Evolutionary conservation across 2,329 filamentous ascomycete genomes (phyloP), one percentile per base, ranked within the genome.

Genomic region (Ophiostoma himal-ulmi): DNA sequence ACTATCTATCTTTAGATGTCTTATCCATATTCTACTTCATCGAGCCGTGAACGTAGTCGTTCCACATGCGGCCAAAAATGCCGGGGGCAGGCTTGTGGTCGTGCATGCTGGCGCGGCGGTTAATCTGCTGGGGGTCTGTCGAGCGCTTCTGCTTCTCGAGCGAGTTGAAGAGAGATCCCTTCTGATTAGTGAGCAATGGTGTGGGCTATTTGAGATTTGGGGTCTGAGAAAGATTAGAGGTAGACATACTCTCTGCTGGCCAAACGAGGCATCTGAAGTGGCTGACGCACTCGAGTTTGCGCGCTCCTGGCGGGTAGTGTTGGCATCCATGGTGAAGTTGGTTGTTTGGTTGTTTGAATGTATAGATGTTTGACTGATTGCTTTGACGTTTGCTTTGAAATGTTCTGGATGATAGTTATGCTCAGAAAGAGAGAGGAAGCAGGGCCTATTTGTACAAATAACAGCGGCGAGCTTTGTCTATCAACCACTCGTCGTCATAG

Each of bases 1-100:
- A 60, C 10, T 60, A 26, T 22, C 30, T 62, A 34, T 62, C n/a
- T 4, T 34, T 62, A 11, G 3, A n/a, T 65, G 20, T 26, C n/a
- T 1, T 7, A 6, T 48, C 5, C 8, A 4, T 1, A 34, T n/a
- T 10, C 41, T 64, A 67, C 22, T 70, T 65, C 66, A 41, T 48
- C n/a, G 65, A 17, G 39, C 70, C 68, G 57, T 71, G 39, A 20
- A 71, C 83, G 69, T 77, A 88, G 85, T 83, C 86, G 74, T 86
- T 81, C 83, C 86, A 88, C 79, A 87, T 82, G 72, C 82, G 80
- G 69, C 83, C 83, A 68, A 88, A 78, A 73, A 87, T 78, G 57
- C 85, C 85, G 1, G 81, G 76, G 68, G 80, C 77, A 17, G 80
- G 80, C 71, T 81, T 81, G 76, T 88, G 85, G 71, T 88, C 86